These are phyloP conservation scores for Nemania sp. DNA, from an alignment of 2,329 filamentous ascomycete genomes.

Conservation along the genomic window DNA sequence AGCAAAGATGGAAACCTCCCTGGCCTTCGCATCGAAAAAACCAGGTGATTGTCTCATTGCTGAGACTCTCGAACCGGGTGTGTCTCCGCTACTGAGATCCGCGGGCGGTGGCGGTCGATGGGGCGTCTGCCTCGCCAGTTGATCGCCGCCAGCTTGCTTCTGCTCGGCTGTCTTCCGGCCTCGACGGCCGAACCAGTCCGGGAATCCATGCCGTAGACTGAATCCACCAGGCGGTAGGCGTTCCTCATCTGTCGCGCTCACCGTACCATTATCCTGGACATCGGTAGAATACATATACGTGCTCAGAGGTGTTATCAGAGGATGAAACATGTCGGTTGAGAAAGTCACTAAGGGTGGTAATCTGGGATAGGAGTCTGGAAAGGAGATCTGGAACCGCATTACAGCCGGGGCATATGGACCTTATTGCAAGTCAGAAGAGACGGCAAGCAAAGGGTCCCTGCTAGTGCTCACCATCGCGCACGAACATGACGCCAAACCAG, in stretches of 20 bases:
- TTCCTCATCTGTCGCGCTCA: slow-evolving; percentile 82
- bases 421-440: slow-evolving; percentile 43
- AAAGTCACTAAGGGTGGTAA: slow-evolving; percentile 86
- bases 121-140: slow-evolving; percentile 36
- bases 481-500: slow-evolving; percentile 91
- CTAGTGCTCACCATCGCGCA: slow-evolving; percentile 71
- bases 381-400: slow-evolving; percentile 87
- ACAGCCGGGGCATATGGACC: slow-evolving; percentile 88
- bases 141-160: slow-evolving; percentile 48
- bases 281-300: slow-evolving; percentile 90
- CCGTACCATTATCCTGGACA: slow-evolving; percentile 72
- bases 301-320: slow-evolving; percentile 87
- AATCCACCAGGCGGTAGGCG: slow-evolving; percentile 86
- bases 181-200: slow-evolving; percentile 78
- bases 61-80: slow-evolving; percentile 33
- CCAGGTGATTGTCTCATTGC: slow-evolving; percentile 39
- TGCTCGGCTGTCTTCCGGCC: slow-evolving; percentile 43
- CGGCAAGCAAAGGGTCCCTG: slow-evolving; percentile 9
- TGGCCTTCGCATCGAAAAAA: slow-evolving; percentile 48
- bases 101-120: slow-evolving; percentile 37
- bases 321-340: slow-evolving; percentile 91
- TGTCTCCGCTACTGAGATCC: slow-evolving; percentile 31
- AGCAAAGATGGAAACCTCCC: slow-evolving; percentile 61
- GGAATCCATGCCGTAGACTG: slow-evolving; percentile 87
- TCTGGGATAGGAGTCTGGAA: slow-evolving; percentile 77